A percentile compares a stretch with the other conserved stretches of the same genome.
Evolutionary conservation across 768 basidiomycete genomes (phyloP).

Genomic region (Rhodocollybia butyracea): DNA sequence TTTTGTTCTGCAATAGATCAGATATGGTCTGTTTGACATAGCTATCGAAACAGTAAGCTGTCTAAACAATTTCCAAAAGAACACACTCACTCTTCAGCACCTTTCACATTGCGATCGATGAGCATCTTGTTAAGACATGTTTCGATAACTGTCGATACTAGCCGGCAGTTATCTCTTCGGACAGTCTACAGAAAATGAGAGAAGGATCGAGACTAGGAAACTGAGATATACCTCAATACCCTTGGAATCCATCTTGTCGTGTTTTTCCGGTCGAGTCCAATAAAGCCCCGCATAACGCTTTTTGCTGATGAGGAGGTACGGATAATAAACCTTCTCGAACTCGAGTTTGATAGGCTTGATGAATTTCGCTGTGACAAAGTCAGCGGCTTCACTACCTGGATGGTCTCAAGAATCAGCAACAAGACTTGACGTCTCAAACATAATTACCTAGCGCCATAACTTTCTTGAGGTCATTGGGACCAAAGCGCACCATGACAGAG

Average conservation of each 20-base stretch:
- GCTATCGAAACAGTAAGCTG: slow-evolving; percentile 38
- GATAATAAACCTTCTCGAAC: slow-evolving; percentile 99
- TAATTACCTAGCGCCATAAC: slow-evolving; percentile 87
- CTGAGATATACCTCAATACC: slow-evolving; percentile 82
- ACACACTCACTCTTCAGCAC: slow-evolving; percentile 79
- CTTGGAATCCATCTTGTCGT: slow-evolving; percentile 99
- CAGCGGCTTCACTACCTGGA: slow-evolving; percentile 87
- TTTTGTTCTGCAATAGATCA: slow-evolving; percentile 91
- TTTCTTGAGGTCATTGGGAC: slow-evolving; percentile 76
- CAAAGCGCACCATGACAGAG: slow-evolving; percentile 98
- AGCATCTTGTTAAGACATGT: slow-evolving; percentile 98
- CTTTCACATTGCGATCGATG: slow-evolving; percentile 91
- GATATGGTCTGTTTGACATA: slow-evolving; percentile 93
- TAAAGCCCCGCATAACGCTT: slow-evolving; percentile 98
- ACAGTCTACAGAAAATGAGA: slow-evolving; percentile 65
- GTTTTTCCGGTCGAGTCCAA: slow-evolving; percentile 94
- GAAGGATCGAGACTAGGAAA: not conserved
- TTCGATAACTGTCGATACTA: slow-evolving; percentile 96
- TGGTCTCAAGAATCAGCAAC: not conserved
- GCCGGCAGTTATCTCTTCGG: slow-evolving; percentile 95
- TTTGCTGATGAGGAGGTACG: slow-evolving; percentile 96
- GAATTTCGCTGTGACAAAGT: slow-evolving; percentile 87
- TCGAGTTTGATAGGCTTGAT: slow-evolving; percentile 96
- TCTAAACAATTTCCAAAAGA: not conserved
- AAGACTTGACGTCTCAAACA: not conserved